Base-by-base conservation (phyloP, 305 asterid genomes). In the Rubia peregrina region DNA sequence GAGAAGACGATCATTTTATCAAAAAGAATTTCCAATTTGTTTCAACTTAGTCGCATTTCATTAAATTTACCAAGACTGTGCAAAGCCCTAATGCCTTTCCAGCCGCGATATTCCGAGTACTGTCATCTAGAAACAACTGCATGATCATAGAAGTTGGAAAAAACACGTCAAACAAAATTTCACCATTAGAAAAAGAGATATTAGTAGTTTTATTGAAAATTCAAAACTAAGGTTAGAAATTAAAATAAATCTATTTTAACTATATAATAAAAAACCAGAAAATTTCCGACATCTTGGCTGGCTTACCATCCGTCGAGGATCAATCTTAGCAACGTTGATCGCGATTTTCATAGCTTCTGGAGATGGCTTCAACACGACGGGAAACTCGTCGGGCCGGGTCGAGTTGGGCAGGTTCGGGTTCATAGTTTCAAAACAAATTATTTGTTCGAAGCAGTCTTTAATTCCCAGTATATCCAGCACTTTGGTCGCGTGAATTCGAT, bases 361-460 rank as follows among this genome's bases (percentile, higher is more conserved):
- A 7, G 97, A 85, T 33, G 98, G 98, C 73, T 90, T 92, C 67
- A 92, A 55, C 42, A 92, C 85, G 14, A 92, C 96, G 0, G 96
- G 96, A 65, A 82, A 82, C 57, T 90, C 95, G 0, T 82, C 84
- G 7, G 91, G 81, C 19, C 84, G 72, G 9, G 77, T 68, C 0
- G 88, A 68, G 46, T 70, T 75, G 43, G 76, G 74, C 71, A 90
- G 63, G 43, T 87, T 77, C 4, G 91, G 89, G 60, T 92, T 92
- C 90, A 92, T 90, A 11, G 95, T 92, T 73, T 92, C 98, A 81
- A 92, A 92, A 76, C 96, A 90, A 21, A 90, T 83, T 24, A 92
- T 84, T 60, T 76, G 76, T 61, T 92, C 96, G 80, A 92, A 92
- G 67, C 92, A 90, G 43, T 92, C 96, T 26, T 69, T 69, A 64